A percentile compares a stretch with the other conserved stretches of the same genome.
Conservation (phyloP, 768 basidiomycete species). For the Leucocoprinus birnbaumii region DNA sequence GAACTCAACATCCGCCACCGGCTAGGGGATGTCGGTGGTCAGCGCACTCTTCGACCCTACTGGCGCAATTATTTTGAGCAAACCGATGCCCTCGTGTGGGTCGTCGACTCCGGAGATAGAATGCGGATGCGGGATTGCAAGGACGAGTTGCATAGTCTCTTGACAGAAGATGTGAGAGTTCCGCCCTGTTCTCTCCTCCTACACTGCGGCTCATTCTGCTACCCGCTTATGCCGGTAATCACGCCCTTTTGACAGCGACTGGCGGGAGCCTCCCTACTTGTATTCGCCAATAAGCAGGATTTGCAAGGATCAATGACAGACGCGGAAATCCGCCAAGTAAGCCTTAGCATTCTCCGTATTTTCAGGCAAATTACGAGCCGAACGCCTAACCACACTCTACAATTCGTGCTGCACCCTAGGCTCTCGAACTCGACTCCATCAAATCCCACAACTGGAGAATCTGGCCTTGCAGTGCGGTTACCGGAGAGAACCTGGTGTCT, state of each 20-base stretch:
- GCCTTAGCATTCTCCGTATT: slow-evolving; percentile 26
- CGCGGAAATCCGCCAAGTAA: slow-evolving; percentile 78
- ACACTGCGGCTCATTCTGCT: slow-evolving; percentile 10
- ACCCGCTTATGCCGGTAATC: slow-evolving; percentile 16
- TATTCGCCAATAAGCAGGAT: slow-evolving; percentile 99
- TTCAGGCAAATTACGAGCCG: slow-evolving; percentile 8
- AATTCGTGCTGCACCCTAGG: slow-evolving; percentile 38
- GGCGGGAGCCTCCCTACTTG: slow-evolving; percentile 91
- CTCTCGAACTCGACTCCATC: slow-evolving; percentile 77
- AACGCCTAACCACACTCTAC: slow-evolving; percentile 13
- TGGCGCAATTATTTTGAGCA: slow-evolving; percentile 99
- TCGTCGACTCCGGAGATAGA: slow-evolving; percentile 93
- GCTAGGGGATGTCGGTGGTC: slow-evolving; percentile 97
- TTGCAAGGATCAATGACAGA: slow-evolving; percentile 82
- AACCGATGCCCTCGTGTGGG: slow-evolving; percentile 98
- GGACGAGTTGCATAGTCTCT: slow-evolving; percentile 78
- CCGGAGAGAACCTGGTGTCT: slow-evolving; percentile 77
- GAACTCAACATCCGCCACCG: slow-evolving; percentile 17
- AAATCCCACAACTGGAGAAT: slow-evolving; percentile 90
- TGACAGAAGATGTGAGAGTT: slow-evolving; percentile 84
- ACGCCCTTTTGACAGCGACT: slow-evolving; percentile 59
- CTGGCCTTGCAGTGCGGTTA: slow-evolving; percentile 89
- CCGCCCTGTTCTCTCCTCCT: slow-evolving; percentile 10
- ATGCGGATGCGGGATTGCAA: slow-evolving; percentile 90
- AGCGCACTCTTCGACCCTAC: slow-evolving; percentile 92